These are phyloP conservation scores for Globisporangium takayamanum DNA, from an alignment of 352 stramenopile species.

Conservation along the genomic window DNA sequence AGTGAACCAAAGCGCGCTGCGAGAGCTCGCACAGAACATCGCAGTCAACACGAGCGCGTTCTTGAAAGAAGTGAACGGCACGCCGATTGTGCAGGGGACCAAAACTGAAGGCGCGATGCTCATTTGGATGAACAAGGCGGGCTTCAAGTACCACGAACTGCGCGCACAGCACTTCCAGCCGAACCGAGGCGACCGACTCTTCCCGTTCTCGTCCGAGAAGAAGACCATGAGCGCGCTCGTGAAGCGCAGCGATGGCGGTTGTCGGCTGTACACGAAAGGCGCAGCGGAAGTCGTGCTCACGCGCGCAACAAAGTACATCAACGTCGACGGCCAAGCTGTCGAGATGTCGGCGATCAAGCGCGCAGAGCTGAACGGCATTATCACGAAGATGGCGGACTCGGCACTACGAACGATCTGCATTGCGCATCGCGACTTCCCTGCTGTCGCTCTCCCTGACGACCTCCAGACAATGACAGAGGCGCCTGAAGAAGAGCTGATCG, in stretches of 20 bases:
- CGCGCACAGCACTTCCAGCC: conserved; percentile 46
- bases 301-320: conserved; percentile 63
- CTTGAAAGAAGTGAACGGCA: conserved; percentile 41
- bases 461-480: conserved; percentile 45
- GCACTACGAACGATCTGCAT: conserved; percentile 87
- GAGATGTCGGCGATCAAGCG: conserved; percentile 52
- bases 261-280: conserved; percentile 64
- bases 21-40: conserved; percentile 46
- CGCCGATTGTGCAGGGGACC: conserved; percentile 53
- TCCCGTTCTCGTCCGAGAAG: conserved; percentile 77
- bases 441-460: conserved; percentile 43
- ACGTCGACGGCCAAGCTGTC: conserved; percentile 34
- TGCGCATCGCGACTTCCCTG: conserved; percentile 69
- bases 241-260: conserved; percentile 23
- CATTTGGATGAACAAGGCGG: conserved; percentile 56
- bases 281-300: conserved; percentile 67
- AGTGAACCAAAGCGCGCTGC: conserved; percentile 31
- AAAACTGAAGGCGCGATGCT: conserved; percentile 83
- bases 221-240: conserved; percentile 78
- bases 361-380: conserved; percentile 64
- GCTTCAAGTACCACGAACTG: conserved; percentile 53
- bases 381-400: conserved; percentile 74
- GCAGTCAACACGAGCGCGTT: conserved; percentile 74
- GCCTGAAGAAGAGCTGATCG: conserved; percentile 72
- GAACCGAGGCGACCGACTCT: conserved; percentile 51